Base-by-base conservation (phyloP, 805 yeast species). In the Candida sakaeoensis region DNA sequence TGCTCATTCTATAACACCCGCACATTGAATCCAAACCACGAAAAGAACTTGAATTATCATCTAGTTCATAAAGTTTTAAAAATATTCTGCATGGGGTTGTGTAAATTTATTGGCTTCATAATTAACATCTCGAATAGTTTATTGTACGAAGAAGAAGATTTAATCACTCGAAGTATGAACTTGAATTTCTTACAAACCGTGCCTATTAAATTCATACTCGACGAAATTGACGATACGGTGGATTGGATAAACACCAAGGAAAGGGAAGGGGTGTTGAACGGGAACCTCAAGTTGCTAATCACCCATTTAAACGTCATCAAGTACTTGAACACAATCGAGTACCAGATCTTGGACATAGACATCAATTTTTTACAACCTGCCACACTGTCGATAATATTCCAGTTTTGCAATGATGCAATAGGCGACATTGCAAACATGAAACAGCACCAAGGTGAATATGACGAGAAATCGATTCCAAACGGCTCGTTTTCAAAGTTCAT, bases 81-180 rank as follows among this genome's bases (percentile, higher is more conserved):
- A 31, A 61, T 74, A 10, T 75, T 74, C 40, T 65, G 77, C 2
- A 48, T 76, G 8, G 86, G 82, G 2, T 48, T 80, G 5, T 60
- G 79, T 36, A 75, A 74, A 50, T 73, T 75, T 57, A 74, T 81
- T 14, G 75, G 75, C 15, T 61, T 72, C 10, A 61, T 69, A 12
- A 44, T 74, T 3, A 57, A 59, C 7, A 61, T 80, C 26, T 79
- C 81, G 2, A 63, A 63, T 37, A 81, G 80, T n/a, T 82, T 79
- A 7, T 63, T 83, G 8, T 77, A 75, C 46, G 88, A 84, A 52
- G 93, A 82, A 51, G 93, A 85, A 53, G 95, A 85, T 58, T 61
- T 85, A 23, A 79, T 80, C 41, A 75, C 83, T 1, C 76, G 82
- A 48, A 68, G 70, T 10, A 77, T 82, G 80, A 80, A 78, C 27